Evolutionary conservation across 371 early-diverging fungal genomes (phyloP), one percentile per base, ranked within the genome.

Genomic region (Lichtheimia hyalospora): DNA sequence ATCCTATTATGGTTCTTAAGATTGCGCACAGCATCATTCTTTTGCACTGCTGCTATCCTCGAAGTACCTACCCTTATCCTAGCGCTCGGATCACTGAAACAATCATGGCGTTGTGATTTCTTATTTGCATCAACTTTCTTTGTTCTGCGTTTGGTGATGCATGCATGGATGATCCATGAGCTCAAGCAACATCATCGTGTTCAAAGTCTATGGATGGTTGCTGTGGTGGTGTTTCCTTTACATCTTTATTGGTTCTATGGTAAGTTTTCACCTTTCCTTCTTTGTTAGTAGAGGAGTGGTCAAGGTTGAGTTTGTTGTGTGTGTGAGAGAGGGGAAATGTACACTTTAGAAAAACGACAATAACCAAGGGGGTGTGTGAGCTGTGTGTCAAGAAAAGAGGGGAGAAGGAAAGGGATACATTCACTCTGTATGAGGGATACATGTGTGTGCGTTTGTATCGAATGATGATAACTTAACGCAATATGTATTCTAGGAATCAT

Each of bases 171-270:
- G 51, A 76, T 78, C n/a, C 21, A 25, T 10, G 44, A 49, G 42
- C 52, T 64, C 42, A 62, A 56, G 25, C 50, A 20, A 15, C 41
- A 62, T 42, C 62, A 62, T 40, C 55, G 62, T 14, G 54, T 62
- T 13, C 56, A 62, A 21, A 43, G 49, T 3, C 39, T 64, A 4
- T 59, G 71, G 72, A 15, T 56, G 68, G 23, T 57, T 54, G 44
- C 49, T 54, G 12, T 73, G 0, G 49, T 55, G 20, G 43, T 77
- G 44, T 75, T 70, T 41, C 77, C 81, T n/a, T 57, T 77, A 21
- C 81, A 81, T 58, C 67, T 75, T 21, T 75, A 66, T 50, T 81
- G 81, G 81, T 81, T 81, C 54, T 67, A 70, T 56, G 77, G 81
- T 80, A 69, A 42, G 52, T 24, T 16, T 15, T 20, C 3, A 34